Conservation (phyloP, 768 basidiomycete genomes). For the Serendipita indica region DNA sequence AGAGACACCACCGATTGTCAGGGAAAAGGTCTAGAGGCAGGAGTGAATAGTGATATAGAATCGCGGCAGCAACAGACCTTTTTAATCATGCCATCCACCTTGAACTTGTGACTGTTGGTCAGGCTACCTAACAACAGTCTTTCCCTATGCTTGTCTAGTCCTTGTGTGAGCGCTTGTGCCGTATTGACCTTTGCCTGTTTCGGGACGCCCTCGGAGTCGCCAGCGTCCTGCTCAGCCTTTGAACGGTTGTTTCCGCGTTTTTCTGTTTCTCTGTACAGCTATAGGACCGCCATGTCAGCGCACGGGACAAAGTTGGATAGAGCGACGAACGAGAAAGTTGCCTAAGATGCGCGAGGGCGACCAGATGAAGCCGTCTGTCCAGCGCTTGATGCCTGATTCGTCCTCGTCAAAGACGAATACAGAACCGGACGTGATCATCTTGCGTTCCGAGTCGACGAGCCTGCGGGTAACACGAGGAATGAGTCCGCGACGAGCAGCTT, state of each 20-base stretch:
- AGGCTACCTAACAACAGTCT: slow-evolving; percentile 75
- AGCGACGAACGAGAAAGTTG: slow-evolving; percentile 53
- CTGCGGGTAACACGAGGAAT: slow-evolving; percentile 86
- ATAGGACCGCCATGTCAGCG: not conserved
- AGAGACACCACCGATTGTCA: slow-evolving; percentile 67
- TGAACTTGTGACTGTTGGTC: slow-evolving; percentile 90
- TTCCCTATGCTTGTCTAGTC: slow-evolving; percentile 60
- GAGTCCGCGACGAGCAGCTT: slow-evolving; percentile 77
- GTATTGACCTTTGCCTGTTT: slow-evolving; percentile 16
- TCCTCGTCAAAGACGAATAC: slow-evolving; percentile 98
- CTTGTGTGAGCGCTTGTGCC: slow-evolving; percentile 32
- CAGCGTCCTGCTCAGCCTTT: slow-evolving; percentile 18
- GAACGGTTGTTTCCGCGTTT: slow-evolving; percentile 46
- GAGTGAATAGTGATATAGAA: slow-evolving; percentile 6
- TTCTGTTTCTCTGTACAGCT: slow-evolving; percentile 85
- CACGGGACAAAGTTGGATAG: not conserved
- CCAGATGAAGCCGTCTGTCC: slow-evolving; percentile 98
- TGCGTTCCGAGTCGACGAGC: slow-evolving; percentile 81
- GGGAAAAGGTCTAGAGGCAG: slow-evolving; percentile 66
- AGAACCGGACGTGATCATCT: slow-evolving; percentile 83
- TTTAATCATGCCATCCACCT: slow-evolving; percentile 87
- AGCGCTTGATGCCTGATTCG: slow-evolving; percentile 92
- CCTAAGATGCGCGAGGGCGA: slow-evolving; percentile 83
- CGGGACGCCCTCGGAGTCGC: slow-evolving; percentile 5
- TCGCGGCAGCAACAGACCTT: slow-evolving; percentile 54